These are phyloP conservation scores for Aspergillus sp. DNA, from an alignment of 2,329 filamentous ascomycete genomes.

Conservation along the genomic window DNA sequence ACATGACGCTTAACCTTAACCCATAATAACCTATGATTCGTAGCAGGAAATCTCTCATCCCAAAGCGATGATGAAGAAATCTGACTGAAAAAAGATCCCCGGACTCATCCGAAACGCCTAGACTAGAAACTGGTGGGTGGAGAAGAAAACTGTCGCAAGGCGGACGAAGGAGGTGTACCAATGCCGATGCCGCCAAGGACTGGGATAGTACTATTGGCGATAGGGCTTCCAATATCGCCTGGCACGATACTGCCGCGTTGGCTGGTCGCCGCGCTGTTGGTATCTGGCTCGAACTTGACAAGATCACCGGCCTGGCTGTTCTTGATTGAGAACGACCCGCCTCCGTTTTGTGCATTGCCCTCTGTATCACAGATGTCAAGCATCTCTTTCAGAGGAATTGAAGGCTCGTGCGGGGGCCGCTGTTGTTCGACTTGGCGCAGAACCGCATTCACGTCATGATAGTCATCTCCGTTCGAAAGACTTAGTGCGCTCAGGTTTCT, in stretches of 20 bases:
- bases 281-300: constrained; percentile 55
- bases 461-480: constrained; percentile 56
- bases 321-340: constrained; percentile 77
- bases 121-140: constrained; percentile 39
- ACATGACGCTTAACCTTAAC: constrained; percentile 17
- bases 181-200: constrained; percentile 40
- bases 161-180: constrained; percentile 29
- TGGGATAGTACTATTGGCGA: constrained; percentile 47
- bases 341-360: constrained; percentile 81
- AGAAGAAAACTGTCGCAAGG: constrained; percentile 40
- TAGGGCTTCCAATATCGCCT: constrained; percentile 70
- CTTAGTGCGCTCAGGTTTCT: constrained; percentile 56
- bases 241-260: constrained; percentile 50
- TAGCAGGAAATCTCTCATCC: constrained; percentile 4
- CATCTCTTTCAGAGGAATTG: constrained; percentile 66
- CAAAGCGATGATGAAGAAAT: constrained; percentile 12
- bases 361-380: constrained; percentile 87
- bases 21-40: constrained; percentile 7
- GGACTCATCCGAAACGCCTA: constrained; percentile 25
- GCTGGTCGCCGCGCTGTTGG: constrained; percentile 44
- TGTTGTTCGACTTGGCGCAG: constrained; percentile 66
- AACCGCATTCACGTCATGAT: constrained; percentile 66
- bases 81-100: constrained; percentile 10
- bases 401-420: constrained; percentile 57
- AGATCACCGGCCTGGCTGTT: constrained; percentile 48